These are phyloP conservation scores for Penicillium canescens DNA, from an alignment of 495 filamentous ascomycete genomes.

Conservation along the genomic window DNA sequence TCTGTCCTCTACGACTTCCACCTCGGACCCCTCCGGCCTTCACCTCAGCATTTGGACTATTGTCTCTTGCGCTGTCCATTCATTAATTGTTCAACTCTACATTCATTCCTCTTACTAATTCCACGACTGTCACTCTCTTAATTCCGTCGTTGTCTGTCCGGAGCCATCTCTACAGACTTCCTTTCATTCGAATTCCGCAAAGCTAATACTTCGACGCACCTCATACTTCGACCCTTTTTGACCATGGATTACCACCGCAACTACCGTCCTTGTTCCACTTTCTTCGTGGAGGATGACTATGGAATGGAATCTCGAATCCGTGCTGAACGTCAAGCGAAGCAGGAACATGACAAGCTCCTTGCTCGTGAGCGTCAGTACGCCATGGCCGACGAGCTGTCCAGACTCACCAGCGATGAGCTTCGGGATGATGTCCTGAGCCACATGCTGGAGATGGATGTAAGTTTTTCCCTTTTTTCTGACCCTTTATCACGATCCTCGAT, in stretches of 20 bases:
- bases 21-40: slow-evolving; percentile 38
- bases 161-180: slow-evolving; percentile 35
- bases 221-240: slow-evolving; percentile 21
- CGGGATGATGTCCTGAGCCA: slow-evolving; percentile 89
- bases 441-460: slow-evolving; percentile 95
- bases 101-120: slow-evolving; percentile 48
- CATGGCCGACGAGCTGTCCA: slow-evolving; percentile 85
- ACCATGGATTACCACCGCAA: slow-evolving; percentile 71
- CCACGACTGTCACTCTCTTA: slow-evolving; percentile 58
- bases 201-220: slow-evolving; percentile 15
- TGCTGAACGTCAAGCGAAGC: slow-evolving; percentile 30
- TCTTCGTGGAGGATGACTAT: slow-evolving; percentile 84
- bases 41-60: slow-evolving; percentile 37
- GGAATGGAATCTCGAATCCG: slow-evolving; percentile 24
- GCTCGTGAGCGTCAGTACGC: slow-evolving; percentile 76
- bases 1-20: slow-evolving; percentile 39
- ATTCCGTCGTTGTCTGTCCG: slow-evolving; percentile 48
- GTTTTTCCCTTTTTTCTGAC: slow-evolving; percentile 17
- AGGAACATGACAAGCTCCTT: slow-evolving; percentile 72
- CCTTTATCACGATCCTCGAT: neutral
- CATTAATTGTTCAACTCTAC: slow-evolving; percentile 53
- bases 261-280: slow-evolving; percentile 68
- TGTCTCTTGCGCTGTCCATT: slow-evolving; percentile 44
- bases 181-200: slow-evolving; percentile 29
- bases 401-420: slow-evolving; percentile 79